Percentiles rank a stretch among this genome's conserved stretches.
phyloP scores from a whole-genome alignment of 805 yeast genomes.

The Candida khao-thaluensis region DNA sequence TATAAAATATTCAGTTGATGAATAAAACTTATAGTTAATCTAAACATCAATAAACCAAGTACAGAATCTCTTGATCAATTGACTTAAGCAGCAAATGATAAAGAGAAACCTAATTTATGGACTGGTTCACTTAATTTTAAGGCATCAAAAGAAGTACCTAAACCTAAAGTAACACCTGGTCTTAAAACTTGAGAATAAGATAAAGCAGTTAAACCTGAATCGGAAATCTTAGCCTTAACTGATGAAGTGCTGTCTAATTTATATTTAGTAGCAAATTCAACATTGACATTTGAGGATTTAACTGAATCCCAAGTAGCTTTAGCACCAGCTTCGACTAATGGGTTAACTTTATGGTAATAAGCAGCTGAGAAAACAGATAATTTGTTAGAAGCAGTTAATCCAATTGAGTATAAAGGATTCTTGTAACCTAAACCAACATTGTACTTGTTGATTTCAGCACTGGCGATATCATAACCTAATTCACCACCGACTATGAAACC shows the following conservation, averaged over 20 bases:
- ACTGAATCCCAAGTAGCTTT: constrained; percentile 94
- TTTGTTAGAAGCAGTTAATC: constrained; percentile 82
- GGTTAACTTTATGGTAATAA: constrained; percentile 93
- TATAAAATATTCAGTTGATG: constrained; percentile 9
- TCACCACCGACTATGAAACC: constrained; percentile 97
- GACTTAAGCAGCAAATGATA: constrained; percentile 81
- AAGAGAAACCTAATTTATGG: constrained; percentile 95
- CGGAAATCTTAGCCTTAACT: constrained; percentile 95
- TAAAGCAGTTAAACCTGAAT: constrained; percentile 90
- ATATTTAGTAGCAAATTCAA: constrained; percentile 96
- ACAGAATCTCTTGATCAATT: not conserved
- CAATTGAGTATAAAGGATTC: constrained; percentile 81
- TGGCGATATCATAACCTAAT: constrained; percentile 91
- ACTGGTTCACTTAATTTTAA: constrained; percentile 93
- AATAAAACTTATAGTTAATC: constrained; percentile 4
- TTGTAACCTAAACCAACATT: constrained; percentile 92
- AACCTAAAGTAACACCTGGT: constrained; percentile 95
- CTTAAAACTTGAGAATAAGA: constrained; percentile 92
- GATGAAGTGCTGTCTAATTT: constrained; percentile 81
- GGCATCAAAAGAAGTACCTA: constrained; percentile 96
- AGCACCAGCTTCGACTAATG: constrained; percentile 94
- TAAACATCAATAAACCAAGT: constrained; percentile 2
- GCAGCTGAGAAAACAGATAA: constrained; percentile 89
- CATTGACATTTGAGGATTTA: constrained; percentile 75
- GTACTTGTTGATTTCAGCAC: constrained; percentile 91